Conservation (phyloP, 2,329 filamentous ascomycete genomes). For the Cladosporium halotolerans region DNA sequence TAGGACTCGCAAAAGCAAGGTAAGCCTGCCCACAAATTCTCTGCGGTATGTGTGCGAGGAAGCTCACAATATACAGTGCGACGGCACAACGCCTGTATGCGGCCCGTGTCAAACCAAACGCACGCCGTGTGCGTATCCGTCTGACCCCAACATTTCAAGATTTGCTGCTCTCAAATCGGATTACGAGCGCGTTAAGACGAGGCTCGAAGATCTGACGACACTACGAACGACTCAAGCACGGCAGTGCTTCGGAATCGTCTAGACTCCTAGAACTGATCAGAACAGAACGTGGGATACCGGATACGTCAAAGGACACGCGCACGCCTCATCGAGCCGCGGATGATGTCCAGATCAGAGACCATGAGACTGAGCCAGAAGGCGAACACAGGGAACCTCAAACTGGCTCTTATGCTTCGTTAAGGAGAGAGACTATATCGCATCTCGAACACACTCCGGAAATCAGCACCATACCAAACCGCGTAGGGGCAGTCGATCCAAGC, state of each 20-base stretch:
- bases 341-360: not conserved
- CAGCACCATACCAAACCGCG: not conserved
- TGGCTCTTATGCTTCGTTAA: not conserved
- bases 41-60: not conserved
- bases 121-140: slow-evolving; percentile 10
- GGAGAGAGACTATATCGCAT: not conserved
- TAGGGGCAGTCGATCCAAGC: not conserved
- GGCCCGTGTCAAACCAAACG: not conserved
- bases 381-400: not conserved
- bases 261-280: not conserved
- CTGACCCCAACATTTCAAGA: not conserved
- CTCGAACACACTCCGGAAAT: not conserved
- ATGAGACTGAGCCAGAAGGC: not conserved
- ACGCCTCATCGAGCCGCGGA: not conserved
- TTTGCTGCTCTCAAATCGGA: not conserved
- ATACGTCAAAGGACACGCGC: not conserved
- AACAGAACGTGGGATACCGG: not conserved
- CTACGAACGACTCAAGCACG: not conserved
- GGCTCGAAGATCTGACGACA: not conserved
- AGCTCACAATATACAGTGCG: not conserved
- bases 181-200: not conserved
- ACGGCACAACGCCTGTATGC: not conserved
- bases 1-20: not conserved
- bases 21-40: not conserved
- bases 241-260: not conserved